Percentiles rank a stretch among this genome's conserved stretches.
These are phyloP conservation scores for Hypsizygus ulmarius DNA, from an alignment of 1,284 basidiomycete species.

Conservation along the genomic window DNA sequence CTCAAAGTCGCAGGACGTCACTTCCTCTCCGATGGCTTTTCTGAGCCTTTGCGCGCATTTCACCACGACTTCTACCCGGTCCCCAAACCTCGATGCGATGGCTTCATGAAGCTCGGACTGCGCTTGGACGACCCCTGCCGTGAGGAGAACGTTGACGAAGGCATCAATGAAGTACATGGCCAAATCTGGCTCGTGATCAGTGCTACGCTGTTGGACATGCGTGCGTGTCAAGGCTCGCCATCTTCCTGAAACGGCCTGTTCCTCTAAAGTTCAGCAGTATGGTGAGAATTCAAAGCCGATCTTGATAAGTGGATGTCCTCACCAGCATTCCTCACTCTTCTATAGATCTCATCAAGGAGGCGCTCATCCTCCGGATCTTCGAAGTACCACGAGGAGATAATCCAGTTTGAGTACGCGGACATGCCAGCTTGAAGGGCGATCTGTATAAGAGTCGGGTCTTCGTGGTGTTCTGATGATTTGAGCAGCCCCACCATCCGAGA, in stretches of 20 bases:
- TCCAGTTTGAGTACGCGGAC: constrained; percentile 37
- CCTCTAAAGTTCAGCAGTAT: constrained; percentile 20
- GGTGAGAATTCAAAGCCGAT: neutral
- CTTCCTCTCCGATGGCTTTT: constrained; percentile 43
- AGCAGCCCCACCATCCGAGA: constrained; percentile 32
- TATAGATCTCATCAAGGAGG: constrained; percentile 39
- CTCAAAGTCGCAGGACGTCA: constrained; percentile 44
- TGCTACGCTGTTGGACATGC: constrained; percentile 21
- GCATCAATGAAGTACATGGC: constrained; percentile 34
- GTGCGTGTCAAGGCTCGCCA: constrained; percentile 32
- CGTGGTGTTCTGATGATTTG: constrained; percentile 29
- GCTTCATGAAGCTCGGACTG: constrained; percentile 26
- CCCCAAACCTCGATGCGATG: constrained; percentile 32
- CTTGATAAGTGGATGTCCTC: neutral
- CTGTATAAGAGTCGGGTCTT: constrained; percentile 42
- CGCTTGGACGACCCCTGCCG: constrained; percentile 30
- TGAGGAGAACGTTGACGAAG: constrained; percentile 39
- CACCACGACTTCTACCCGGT: constrained; percentile 38
- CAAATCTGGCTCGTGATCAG: constrained; percentile 27
- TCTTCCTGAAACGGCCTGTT: constrained; percentile 32
- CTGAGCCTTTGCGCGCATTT: constrained; percentile 38
- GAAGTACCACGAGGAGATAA: constrained; percentile 42
- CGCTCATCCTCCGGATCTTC: constrained; percentile 37
- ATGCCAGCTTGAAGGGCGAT: constrained; percentile 44
- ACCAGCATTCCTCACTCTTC: constrained; percentile 30